Base-by-base conservation (phyloP, 1,139 yeast genomes). In the Hyphopichia pseudoburtonii region DNA sequence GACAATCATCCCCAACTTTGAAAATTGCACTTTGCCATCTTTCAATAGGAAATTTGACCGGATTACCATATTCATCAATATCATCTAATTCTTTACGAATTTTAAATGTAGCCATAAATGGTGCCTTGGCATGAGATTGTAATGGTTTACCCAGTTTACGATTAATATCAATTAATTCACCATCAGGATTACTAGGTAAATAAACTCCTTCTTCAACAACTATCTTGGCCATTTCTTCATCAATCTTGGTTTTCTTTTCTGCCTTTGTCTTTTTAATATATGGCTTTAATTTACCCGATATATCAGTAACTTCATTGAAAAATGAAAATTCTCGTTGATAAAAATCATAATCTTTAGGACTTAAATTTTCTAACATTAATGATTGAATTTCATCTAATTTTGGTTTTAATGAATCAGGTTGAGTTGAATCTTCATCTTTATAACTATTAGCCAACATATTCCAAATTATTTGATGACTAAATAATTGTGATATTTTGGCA, bases 391-490 rank as follows among this genome's bases (percentile, higher is more conserved):
- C 70, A 56, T 90, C 97, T 47, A 92, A 72, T 2, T 76, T 75
- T 1, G 97, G 97, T 57, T 92, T 90, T 47, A 92, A 70, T 0
- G 78, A 70, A 62, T 92, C 97, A 4, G 96, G 96, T 4, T 76
- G 73, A 0, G 77, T 69, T 1, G 86, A 82, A 19, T 88, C 95
- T 53, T 92, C 97, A 57, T 88, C 98, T 51, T 83, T 85, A 60
- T 77, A 92, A 45, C 92, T 79, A 57, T 94, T 94, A 1, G 99
- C 98, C 52, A 86, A 66, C 85, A 94, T 88, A 54, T 94, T 94
- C 99, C 99, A 94, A 44, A 94, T 88, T 47, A 94, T 90, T 62
- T 94, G 99, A 61, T 94, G 99, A 0, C 97, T 90, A 70, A 94
- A 94, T 45, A 90, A 70, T 51, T 86, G 95, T 26, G 95, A 84